phyloP scores from a whole-genome alignment of 2,329 filamentous ascomycete genomes.

The Dactylellina drechsleri region DNA sequence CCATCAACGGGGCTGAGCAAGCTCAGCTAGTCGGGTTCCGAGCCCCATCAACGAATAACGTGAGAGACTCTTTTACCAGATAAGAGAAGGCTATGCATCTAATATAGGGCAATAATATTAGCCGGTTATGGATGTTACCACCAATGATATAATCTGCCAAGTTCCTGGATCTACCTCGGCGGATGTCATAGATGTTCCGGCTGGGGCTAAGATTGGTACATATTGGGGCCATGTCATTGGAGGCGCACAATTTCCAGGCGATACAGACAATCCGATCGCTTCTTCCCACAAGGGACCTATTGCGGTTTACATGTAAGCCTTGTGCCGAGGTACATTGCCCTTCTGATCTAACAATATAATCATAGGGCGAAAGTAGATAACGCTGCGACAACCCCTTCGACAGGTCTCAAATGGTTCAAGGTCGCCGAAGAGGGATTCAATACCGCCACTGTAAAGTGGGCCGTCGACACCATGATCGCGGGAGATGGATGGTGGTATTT shows the following conservation, averaged over 20 bases:
- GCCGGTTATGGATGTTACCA: constrained; percentile 66
- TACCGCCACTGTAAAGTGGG: constrained; percentile 63
- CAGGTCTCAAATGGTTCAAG: constrained; percentile 63
- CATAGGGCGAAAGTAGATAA: constrained; percentile 62
- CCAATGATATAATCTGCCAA: constrained; percentile 64
- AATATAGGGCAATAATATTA: neutral
- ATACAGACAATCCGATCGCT: constrained; percentile 66
- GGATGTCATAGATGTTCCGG: constrained; percentile 65
- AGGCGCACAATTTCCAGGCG: constrained; percentile 66
- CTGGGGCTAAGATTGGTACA: constrained; percentile 67
- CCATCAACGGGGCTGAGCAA: constrained; percentile 66
- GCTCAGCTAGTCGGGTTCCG: constrained; percentile 67
- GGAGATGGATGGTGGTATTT: constrained; percentile 64
- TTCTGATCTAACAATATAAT: constrained; percentile 9
- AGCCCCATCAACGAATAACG: constrained; percentile 65
- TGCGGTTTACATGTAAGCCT: constrained; percentile 61
- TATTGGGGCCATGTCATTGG: constrained; percentile 69
- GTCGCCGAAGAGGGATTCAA: constrained; percentile 63
- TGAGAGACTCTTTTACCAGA: neutral
- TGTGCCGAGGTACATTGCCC: neutral
- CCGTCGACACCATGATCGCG: constrained; percentile 66
- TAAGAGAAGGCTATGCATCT: neutral
- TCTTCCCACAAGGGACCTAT: constrained; percentile 64
- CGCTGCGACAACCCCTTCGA: constrained; percentile 61
- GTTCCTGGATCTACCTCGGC: constrained; percentile 59